phyloP scores from a whole-genome alignment of 495 filamentous ascomycete genomes.

The Trichoderma gamsii region DNA sequence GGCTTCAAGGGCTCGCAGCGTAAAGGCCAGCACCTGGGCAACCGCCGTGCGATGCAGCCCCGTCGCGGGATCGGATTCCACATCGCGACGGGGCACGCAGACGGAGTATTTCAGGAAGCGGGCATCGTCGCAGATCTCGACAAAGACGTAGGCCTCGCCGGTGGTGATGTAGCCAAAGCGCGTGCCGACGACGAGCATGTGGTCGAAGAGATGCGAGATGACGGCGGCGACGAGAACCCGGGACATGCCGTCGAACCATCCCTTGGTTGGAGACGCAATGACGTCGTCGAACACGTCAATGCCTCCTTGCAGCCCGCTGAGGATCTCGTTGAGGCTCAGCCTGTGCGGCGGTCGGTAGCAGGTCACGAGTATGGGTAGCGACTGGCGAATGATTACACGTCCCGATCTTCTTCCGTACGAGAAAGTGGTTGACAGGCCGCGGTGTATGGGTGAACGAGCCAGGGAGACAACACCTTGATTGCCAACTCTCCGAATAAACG shows the following conservation, averaged over 20 bases:
- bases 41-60: neutral
- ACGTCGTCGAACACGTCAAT: neutral
- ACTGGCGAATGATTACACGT: no score
- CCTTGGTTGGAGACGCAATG: neutral
- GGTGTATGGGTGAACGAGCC: no score
- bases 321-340: neutral
- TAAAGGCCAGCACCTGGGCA: neutral
- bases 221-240: neutral
- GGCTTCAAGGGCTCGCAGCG: neutral
- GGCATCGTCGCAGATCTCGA: neutral
- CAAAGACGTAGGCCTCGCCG: neutral
- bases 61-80: neutral
- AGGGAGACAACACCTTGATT: no score
- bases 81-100: neutral
- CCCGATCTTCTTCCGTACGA: no score
- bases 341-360: neutral
- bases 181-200: neutral
- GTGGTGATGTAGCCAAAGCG: neutral
- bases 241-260: neutral
- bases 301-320: neutral
- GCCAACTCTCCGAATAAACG: no score
- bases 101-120: neutral
- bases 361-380: no score
- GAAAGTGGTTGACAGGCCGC: no score
- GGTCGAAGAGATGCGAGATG: neutral